Evolutionary conservation across 2,329 filamentous ascomycete genomes (phyloP).

Genomic region (Colletotrichum limetticola): DNA sequence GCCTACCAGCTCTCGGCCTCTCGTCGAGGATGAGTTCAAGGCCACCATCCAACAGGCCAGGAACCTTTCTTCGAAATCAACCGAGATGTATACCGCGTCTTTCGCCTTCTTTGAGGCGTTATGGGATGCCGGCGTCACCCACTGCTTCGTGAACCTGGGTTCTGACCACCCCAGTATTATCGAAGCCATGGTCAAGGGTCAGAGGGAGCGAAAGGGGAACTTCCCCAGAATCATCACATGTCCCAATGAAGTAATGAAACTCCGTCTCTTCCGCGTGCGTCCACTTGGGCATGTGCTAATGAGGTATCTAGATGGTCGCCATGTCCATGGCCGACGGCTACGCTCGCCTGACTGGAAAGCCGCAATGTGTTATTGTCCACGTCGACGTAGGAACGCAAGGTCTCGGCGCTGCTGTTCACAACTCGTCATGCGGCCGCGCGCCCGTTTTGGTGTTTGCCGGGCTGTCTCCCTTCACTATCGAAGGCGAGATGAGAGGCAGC

Average conservation of each 20-base stretch:
- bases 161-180: slow-evolving; percentile 77
- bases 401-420: slow-evolving; percentile 77
- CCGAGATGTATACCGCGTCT: slow-evolving; percentile 75
- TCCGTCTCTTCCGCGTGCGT: neutral
- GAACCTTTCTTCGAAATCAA: slow-evolving; percentile 17
- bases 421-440: slow-evolving; percentile 75
- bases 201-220: slow-evolving; percentile 68
- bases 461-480: slow-evolving; percentile 75
- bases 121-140: slow-evolving; percentile 73
- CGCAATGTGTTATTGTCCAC: slow-evolving; percentile 78
- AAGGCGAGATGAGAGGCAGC: slow-evolving; percentile 76
- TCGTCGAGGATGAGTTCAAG: slow-evolving; percentile 12
- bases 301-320: slow-evolving; percentile 71
- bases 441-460: slow-evolving; percentile 80
- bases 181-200: slow-evolving; percentile 78
- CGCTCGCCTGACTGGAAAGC: slow-evolving; percentile 72
- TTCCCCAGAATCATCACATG: slow-evolving; percentile 78
- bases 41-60: slow-evolving; percentile 28
- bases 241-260: slow-evolving; percentile 71
- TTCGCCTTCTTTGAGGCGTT: slow-evolving; percentile 86
- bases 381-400: slow-evolving; percentile 82
- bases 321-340: slow-evolving; percentile 82
- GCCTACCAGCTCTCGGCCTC: slow-evolving; percentile 4
- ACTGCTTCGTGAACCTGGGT: slow-evolving; percentile 71
- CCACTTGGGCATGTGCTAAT: neutral